phyloP scores from a whole-genome alignment of 176 grass and related monocot genomes.

The Phoenix dactylifera region DNA sequence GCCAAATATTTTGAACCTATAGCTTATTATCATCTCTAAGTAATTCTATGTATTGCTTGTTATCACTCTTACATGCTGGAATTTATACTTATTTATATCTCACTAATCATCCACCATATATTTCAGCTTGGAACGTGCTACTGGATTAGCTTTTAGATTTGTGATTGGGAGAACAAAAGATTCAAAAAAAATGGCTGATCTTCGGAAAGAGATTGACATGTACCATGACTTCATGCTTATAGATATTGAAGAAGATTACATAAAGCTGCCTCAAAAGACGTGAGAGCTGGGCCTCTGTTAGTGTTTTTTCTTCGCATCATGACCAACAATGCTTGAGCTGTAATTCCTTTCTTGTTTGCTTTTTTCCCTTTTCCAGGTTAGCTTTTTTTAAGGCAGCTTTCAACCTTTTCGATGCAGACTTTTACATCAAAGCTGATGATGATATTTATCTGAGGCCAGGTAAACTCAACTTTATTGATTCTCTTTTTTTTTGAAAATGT shows the following conservation, averaged over 20 bases:
- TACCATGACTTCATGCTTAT: constrained; percentile 94
- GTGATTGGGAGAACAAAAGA: constrained; percentile 60
- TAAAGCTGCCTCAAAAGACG: constrained; percentile 71
- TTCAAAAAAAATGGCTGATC: constrained; percentile 58
- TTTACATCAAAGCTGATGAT: constrained; percentile 89
- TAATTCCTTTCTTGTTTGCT: constrained; percentile 1
- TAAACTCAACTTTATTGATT: constrained; percentile 12
- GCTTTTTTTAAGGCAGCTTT: constrained; percentile 97
- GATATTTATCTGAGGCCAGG: constrained; percentile 95
- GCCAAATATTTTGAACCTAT: too few relatives aligned
- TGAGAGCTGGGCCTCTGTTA: constrained; percentile 25
- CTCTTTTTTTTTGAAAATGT: neutral
- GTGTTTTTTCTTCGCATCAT: neutral
- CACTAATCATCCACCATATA: constrained; percentile 5
- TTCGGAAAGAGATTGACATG: constrained; percentile 66
- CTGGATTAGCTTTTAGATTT: constrained; percentile 81
- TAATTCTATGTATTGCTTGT: too few relatives aligned
- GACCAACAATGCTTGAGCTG: neutral
- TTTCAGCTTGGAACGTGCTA: constrained; percentile 83
- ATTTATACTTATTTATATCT: too few relatives aligned
- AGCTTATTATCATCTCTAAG: too few relatives aligned
- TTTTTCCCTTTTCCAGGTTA: constrained; percentile 42
- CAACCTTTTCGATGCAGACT: constrained; percentile 85
- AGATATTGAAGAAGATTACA: constrained; percentile 73
- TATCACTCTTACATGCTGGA: too few relatives aligned